Evolutionary conservation across 2,329 filamentous ascomycete species (phyloP), one percentile per base, ranked within the genome.

Genomic region (Zopfia rhizophila): DNA sequence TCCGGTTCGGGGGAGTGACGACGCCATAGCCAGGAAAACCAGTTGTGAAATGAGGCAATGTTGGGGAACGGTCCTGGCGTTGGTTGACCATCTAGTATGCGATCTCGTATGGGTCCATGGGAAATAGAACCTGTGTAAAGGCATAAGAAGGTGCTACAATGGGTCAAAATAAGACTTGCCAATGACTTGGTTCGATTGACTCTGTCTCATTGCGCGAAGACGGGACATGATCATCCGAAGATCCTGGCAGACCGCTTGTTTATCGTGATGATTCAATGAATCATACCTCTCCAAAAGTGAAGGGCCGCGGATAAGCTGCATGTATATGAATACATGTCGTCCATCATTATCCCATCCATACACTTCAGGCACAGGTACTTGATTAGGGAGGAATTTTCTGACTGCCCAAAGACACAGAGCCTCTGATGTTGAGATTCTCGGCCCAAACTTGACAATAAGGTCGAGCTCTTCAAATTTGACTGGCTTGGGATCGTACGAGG

Each of bases 21-120:
- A 38, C 53, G 46, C 38, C 53, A 55, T 23, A 60, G 45, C 41
- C 52, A 50, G 27, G 52, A 53, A 22, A 55, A 21, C 58, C 55
- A 64, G 52, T 67, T 55, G 41, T 69, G 61, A 36, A 69, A 66
- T 11, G 41, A 45, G 5, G 46, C 38, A 19, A 60, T 50, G 24
- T 33, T 48, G 10, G 51, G 16, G 33, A 65, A 65, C 17, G 65
- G 59, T 12, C 63, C 59, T 31, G 50, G 48, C n/a, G 37, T 7
- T 7, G 60, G 61, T 17, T 55, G 14, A 25, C 19, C n/a, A 4
- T 50, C 46, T 25, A 53, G 18, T 21, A 38, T 23, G n/a, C 38
- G 39, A 50, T 53, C 50, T 25, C 16, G 28, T 21, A 28, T 2
- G 40, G 39, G 29, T 22, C 44, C 38, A 40, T 44, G 38, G 7